Evolutionary conservation across 106 monocot species (phyloP).

Genomic region (Xerophyta viscosa): DNA sequence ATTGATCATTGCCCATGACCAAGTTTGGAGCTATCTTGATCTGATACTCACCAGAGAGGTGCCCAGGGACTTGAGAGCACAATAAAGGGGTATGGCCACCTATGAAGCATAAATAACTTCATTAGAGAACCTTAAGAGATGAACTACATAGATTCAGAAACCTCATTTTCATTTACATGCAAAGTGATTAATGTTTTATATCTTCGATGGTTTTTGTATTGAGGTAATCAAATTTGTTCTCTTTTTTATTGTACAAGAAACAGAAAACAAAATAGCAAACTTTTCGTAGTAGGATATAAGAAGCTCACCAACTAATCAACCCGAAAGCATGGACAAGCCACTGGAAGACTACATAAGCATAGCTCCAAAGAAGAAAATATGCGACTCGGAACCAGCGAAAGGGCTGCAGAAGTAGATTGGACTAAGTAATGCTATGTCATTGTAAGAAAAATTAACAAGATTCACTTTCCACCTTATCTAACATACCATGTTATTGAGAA

Average conservation of each 20-base stretch:
- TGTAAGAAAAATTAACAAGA: conserved; percentile 1
- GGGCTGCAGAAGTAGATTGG: conserved; percentile 23
- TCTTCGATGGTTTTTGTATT: too few relatives aligned
- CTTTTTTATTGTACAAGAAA: background rate
- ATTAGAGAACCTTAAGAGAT: background rate
- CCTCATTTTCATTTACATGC: background rate
- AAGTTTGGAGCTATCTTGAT: background rate
- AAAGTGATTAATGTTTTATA: too few relatives aligned
- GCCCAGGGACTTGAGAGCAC: conserved; percentile 65
- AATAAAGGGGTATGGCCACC: conserved; percentile 98
- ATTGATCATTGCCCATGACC: too few relatives aligned
- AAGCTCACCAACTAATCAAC: conserved; percentile 56
- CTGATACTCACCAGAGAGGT: conserved; percentile 46
- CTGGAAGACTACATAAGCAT: conserved; percentile 61
- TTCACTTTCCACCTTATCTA: background rate
- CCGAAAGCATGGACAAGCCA: conserved; percentile 88
- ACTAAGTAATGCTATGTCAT: background rate
- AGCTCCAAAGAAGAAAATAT: conserved; percentile 84
- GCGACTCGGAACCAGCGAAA: conserved; percentile 84
- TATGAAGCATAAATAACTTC: conserved; percentile 19
- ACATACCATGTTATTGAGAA: conserved; percentile 68
- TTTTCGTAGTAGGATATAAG: background rate
- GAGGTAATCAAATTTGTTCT: too few relatives aligned
- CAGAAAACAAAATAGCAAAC: background rate
- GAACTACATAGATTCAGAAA: background rate